Conservation (phyloP, 208 protist species). For the Acanthamoeba lenticulata region DNA sequence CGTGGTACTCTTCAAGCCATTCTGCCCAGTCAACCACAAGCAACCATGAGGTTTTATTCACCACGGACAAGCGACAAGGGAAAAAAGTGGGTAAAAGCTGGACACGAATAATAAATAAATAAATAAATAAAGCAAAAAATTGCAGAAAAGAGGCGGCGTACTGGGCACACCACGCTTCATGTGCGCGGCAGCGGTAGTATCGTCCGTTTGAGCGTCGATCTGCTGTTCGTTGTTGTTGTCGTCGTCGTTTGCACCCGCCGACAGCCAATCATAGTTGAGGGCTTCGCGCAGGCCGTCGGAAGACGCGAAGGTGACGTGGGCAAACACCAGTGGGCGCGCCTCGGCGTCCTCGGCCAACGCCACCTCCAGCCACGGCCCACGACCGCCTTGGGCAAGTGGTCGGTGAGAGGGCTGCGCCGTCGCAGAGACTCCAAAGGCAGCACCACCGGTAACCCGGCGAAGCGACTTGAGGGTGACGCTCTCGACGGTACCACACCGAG, state of each 20-base stretch:
- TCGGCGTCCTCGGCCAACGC: not conserved
- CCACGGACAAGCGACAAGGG: not conserved
- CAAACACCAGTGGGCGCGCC: not conserved
- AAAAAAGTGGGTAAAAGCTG: not conserved
- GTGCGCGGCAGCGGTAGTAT: no score
- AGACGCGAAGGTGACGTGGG: not conserved
- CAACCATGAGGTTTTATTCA: not conserved
- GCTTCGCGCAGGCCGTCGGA: not conserved
- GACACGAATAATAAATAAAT: not conserved
- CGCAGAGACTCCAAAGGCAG: not conserved
- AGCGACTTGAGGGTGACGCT: not conserved
- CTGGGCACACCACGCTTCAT: not conserved
- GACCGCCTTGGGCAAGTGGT: not conserved
- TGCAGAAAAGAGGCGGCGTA: not conserved
- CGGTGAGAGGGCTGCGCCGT: not conserved
- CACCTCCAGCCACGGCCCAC: conserved; percentile 10
- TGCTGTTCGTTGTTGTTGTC: no score
- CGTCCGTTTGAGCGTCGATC: no score
- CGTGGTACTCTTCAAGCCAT: conserved; percentile 8
- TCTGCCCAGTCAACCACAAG: not conserved
- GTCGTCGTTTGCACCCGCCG: not conserved
- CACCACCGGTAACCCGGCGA: not conserved
- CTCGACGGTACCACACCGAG: not conserved
- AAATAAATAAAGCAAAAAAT: no score
- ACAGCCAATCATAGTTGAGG: not conserved